Evolutionary conservation across 2,329 filamentous ascomycete genomes (phyloP).

Genomic region (Sporothrix euskadiensis): DNA sequence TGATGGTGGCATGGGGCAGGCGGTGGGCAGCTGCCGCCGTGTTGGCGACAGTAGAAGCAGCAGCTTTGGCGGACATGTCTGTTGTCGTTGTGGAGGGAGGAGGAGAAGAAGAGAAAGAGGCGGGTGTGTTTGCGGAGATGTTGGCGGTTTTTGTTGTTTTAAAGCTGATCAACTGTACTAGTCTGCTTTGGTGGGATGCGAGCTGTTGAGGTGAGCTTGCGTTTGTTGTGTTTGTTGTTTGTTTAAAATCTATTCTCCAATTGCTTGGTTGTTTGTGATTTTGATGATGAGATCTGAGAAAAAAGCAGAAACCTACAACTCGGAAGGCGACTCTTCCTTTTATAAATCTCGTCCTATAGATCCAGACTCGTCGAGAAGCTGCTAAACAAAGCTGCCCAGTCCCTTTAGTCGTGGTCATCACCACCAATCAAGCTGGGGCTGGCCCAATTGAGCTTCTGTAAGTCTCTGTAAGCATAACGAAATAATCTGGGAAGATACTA

Average conservation of each 20-base stretch:
- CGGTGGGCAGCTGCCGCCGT: conserved; percentile 56
- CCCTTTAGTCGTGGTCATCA: not conserved
- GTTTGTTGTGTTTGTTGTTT: not conserved
- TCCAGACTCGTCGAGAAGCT: conserved; percentile 30
- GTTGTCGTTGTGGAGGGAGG: conserved; percentile 19
- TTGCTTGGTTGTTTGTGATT: conserved; percentile 34
- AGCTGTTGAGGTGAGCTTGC: not conserved
- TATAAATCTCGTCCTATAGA: conserved; percentile 33
- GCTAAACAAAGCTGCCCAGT: not conserved
- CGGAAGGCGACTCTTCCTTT: conserved; percentile 39
- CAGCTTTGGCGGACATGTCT: conserved; percentile 27
- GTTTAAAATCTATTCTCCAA: not conserved
- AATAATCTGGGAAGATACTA: not conserved
- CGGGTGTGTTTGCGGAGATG: conserved; percentile 13
- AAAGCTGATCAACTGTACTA: not conserved
- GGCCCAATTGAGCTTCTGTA: conserved; percentile 17
- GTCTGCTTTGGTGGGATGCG: not conserved
- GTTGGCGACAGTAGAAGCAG: conserved; percentile 39
- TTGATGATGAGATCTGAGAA: conserved; percentile 35
- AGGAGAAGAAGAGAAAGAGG: not conserved
- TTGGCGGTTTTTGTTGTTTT: not conserved
- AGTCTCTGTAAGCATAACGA: conserved; percentile 24
- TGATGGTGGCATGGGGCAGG: conserved; percentile 68
- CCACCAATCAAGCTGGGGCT: not conserved
- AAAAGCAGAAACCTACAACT: conserved; percentile 36